These are phyloP conservation scores for Exophiala phaeomuriformis DNA, from an alignment of 2,329 filamentous ascomycete species.

Conservation along the genomic window DNA sequence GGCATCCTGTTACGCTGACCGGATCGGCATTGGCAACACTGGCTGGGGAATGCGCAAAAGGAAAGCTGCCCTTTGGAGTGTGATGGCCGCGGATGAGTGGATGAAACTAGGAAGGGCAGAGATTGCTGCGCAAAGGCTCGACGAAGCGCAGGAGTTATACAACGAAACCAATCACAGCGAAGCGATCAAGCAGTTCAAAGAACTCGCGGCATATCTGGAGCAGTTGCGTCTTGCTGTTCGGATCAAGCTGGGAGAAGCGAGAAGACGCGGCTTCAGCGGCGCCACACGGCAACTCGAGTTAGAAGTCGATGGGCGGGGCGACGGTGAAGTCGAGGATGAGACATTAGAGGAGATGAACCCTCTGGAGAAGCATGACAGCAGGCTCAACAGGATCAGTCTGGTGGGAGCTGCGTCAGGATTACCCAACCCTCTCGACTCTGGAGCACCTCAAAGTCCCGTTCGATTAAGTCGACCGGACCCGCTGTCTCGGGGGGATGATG, in stretches of 20 bases:
- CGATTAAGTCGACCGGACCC: slow-evolving; percentile 31
- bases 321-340: slow-evolving; percentile 32
- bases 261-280: slow-evolving; percentile 26
- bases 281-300: slow-evolving; percentile 16
- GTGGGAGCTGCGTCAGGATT: slow-evolving; percentile 18
- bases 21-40: slow-evolving; percentile 58
- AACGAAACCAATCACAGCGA: slow-evolving; percentile 37
- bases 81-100: slow-evolving; percentile 80
- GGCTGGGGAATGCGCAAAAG: slow-evolving; percentile 64
- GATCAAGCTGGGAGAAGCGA: slow-evolving; percentile 38
- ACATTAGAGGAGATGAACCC: slow-evolving; percentile 24
- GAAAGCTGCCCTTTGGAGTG: slow-evolving; percentile 84
- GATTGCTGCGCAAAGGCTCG: slow-evolving; percentile 70
- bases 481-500: slow-evolving; percentile 36
- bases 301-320: slow-evolving; percentile 35
- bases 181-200: slow-evolving; percentile 42
- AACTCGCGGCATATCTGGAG: slow-evolving; percentile 45
- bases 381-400: slow-evolving; percentile 13
- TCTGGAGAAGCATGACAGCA: slow-evolving; percentile 20
- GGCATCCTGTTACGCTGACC: slow-evolving; percentile 72
- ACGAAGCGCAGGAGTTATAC: slow-evolving; percentile 56
- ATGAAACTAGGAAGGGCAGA: slow-evolving; percentile 66
- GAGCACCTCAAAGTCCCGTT: slow-evolving; percentile 42
- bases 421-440: slow-evolving; percentile 43
- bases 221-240: slow-evolving; percentile 39